Conservation (phyloP, 441 rosid species). For the Croton setiger region DNA sequence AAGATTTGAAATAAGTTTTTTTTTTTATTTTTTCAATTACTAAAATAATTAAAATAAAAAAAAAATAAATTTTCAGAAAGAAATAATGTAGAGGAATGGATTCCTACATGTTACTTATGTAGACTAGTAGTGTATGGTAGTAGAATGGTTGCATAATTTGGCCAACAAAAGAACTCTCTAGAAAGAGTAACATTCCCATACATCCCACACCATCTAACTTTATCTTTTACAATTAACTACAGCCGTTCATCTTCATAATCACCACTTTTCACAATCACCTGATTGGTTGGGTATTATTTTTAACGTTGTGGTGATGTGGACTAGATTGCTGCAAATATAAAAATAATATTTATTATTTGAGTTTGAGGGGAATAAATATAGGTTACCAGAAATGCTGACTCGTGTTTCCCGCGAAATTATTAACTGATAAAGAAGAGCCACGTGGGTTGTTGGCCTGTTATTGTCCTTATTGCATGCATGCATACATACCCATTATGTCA, state of each 20-base stretch:
- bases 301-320: neutral
- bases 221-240: too few species aligned
- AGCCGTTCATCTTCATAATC: neutral
- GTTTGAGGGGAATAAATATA: conserved; percentile 2
- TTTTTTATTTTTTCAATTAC: too few species aligned
- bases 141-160: neutral
- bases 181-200: neutral
- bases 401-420: conserved; percentile 29
- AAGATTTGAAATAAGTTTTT: too few species aligned
- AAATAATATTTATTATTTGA: too few species aligned
- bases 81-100: too few species aligned
- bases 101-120: too few species aligned
- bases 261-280: neutral
- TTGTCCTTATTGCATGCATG: conserved; percentile 28
- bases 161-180: neutral
- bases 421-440: conserved; percentile 35
- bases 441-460: conserved; percentile 45
- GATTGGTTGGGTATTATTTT: neutral
- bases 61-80: too few species aligned
- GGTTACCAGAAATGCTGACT: conserved; percentile 22
- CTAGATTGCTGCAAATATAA: neutral
- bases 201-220: neutral
- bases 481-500: too few species aligned
- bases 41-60: too few species aligned
- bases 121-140: too few species aligned